Conservation (phyloP, 257 asterid genomes). For the Solanum gandarillasii region DNA sequence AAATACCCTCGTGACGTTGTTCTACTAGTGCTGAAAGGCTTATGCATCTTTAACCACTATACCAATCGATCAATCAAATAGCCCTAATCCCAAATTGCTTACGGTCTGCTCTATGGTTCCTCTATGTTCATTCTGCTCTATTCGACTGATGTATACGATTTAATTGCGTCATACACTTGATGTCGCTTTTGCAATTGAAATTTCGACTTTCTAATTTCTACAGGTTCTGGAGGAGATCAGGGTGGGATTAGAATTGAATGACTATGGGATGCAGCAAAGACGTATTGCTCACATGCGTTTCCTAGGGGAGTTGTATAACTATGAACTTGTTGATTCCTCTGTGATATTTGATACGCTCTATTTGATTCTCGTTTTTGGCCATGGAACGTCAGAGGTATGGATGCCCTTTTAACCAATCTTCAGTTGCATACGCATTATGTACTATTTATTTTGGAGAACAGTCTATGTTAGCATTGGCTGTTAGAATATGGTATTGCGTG, state of each 20-base stretch:
- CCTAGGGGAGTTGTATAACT: constrained; percentile 92
- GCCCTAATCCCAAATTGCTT: not conserved
- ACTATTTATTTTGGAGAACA: not conserved
- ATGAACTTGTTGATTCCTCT: constrained; percentile 92
- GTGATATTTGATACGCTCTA: constrained; percentile 87
- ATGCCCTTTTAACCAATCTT: not conserved
- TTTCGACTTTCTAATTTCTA: not conserved
- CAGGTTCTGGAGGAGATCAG: constrained; percentile 96
- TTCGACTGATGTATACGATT: constrained; percentile 1
- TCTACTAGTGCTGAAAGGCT: not conserved
- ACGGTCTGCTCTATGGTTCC: not conserved
- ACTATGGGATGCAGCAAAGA: constrained; percentile 85
- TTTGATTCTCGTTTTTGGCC: constrained; percentile 71
- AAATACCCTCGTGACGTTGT: not conserved
- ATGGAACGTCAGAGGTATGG: constrained; percentile 87
- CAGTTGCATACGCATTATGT: not conserved
- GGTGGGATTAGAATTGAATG: constrained; percentile 83
- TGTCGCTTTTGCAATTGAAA: not conserved
- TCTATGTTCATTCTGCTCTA: constrained; percentile 5
- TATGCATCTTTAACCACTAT: not conserved
- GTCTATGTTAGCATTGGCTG: not conserved
- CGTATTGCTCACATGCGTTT: constrained; percentile 92
- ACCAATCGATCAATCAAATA: not conserved
- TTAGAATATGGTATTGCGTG: not conserved
- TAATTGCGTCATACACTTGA: not conserved